Evolutionary conservation across 2,329 filamentous ascomycete species (phyloP).

Genomic region (Aspergillus hiratsukae): DNA sequence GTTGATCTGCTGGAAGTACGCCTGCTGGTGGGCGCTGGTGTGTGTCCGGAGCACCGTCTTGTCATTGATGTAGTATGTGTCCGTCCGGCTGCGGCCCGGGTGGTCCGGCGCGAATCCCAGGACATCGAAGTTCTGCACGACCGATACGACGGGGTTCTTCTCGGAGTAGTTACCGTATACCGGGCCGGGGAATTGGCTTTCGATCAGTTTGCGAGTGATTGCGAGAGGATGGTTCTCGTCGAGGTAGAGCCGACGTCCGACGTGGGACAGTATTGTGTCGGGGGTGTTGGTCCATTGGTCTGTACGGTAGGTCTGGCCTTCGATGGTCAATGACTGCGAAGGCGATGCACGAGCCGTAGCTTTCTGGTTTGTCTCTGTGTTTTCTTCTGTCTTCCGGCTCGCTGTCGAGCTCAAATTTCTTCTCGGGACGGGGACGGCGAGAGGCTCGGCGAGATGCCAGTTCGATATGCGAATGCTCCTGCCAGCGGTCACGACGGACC

Average conservation of each 20-base stretch:
- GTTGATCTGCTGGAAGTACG: slow-evolving; percentile 65
- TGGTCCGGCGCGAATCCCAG: slow-evolving; percentile 85
- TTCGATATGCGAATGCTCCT: slow-evolving; percentile 20
- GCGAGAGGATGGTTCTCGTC: slow-evolving; percentile 82
- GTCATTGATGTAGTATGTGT: slow-evolving; percentile 93
- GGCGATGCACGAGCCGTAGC: not conserved
- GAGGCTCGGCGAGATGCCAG: slow-evolving; percentile 14
- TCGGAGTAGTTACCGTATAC: slow-evolving; percentile 73
- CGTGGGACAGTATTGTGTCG: slow-evolving; percentile 65
- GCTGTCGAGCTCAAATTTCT: slow-evolving; percentile 32
- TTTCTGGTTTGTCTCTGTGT: slow-evolving; percentile 5
- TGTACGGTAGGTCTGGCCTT: slow-evolving; percentile 59
- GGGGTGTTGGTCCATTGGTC: slow-evolving; percentile 87
- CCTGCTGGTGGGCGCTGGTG: slow-evolving; percentile 90
- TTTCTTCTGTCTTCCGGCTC: slow-evolving; percentile 20
- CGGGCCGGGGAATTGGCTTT: slow-evolving; percentile 74
- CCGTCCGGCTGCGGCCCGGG: slow-evolving; percentile 77
- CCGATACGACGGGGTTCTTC: slow-evolving; percentile 77
- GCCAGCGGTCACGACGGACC: slow-evolving; percentile 25
- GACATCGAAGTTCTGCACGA: slow-evolving; percentile 92
- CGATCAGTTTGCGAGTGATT: slow-evolving; percentile 88
- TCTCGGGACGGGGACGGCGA: slow-evolving; percentile 14
- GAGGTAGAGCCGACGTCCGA: slow-evolving; percentile 80
- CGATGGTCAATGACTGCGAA: slow-evolving; percentile 49
- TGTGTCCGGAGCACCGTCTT: slow-evolving; percentile 84